These are phyloP conservation scores for Citrus medica DNA, from an alignment of 345 rosid species.

Conservation along the genomic window DNA sequence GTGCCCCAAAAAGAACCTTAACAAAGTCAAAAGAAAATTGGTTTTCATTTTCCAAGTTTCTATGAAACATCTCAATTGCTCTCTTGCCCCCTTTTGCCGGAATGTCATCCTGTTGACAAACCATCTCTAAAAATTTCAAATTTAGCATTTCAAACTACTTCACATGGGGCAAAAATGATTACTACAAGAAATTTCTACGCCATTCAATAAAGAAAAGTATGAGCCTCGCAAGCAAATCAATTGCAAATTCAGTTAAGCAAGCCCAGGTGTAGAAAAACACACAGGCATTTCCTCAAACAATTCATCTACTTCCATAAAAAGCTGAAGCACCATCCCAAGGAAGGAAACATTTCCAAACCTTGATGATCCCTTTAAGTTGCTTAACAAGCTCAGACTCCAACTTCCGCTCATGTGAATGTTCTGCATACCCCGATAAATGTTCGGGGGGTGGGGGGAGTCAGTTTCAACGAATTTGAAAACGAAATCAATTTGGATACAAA, in stretches of 20 bases:
- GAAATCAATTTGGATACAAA: neutral
- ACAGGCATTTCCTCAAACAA: conserved; percentile 13
- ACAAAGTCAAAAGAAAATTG: neutral
- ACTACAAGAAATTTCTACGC: neutral
- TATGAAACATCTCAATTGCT: neutral
- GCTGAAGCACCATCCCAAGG: neutral
- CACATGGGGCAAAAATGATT: neutral
- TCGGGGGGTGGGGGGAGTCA: neutral
- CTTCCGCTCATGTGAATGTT: conserved; percentile 58
- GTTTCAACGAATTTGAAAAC: neutral
- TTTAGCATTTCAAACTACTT: neutral
- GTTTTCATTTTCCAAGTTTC: neutral
- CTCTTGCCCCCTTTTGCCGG: neutral
- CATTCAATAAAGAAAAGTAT: no score
- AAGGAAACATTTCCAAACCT: conserved; percentile 35
- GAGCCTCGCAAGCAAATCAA: neutral
- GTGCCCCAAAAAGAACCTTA: neutral
- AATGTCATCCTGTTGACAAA: neutral
- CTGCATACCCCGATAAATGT: conserved; percentile 24
- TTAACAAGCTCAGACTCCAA: conserved; percentile 78
- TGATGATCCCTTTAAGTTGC: conserved; percentile 86
- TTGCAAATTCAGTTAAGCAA: neutral
- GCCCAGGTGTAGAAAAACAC: neutral
- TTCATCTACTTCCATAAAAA: neutral
- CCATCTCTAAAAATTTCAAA: neutral